Evolutionary conservation across 2,329 filamentous ascomycete species (phyloP), one percentile per base, ranked within the genome.

Genomic region (Botrytis fabae): DNA sequence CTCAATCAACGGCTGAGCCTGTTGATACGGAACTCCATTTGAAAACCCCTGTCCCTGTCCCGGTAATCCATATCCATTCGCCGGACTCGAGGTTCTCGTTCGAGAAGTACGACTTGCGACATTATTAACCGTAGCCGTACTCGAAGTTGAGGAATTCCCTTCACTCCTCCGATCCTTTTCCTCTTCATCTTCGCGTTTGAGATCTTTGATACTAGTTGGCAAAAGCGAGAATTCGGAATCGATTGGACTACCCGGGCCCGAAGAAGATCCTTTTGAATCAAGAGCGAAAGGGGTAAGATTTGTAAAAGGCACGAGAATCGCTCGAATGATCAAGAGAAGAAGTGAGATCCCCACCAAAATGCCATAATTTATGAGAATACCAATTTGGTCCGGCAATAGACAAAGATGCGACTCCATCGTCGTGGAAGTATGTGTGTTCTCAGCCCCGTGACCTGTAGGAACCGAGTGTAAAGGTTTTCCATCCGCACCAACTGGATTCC

Each of bases 361-460:
- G 48, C 86, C 89, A 80, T 99, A 99, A 73, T 89, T 88, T 75
- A 96, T 89, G 82, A 95, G 97, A 10, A 94, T 95, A 68, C 88
- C 88, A 18, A 98, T 85, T 81, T 98, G 94, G 81, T 95, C 94
- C 0, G 96, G 96, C 14, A 98, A 86, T 2, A 99, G 87, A 80
- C 96, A 99, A 3, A 98, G 88, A 76, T 97, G 93, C 0, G 93
- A 96, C 82, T 98, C 93, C 5, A 97, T 83, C 0, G 95, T 98
- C 6, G 82, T 81, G 72, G 82, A 80, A 1, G 83, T 81, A 10
- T 83, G 79, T 9, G 83, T 82, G 0, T 42, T 40, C 6, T 82
- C 81, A 16, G 77, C 74, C 6, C 79, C 75, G 75, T 80, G 71
- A 66, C 80, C 78, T 25, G 79, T 75, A 28, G 71, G 74, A 64